phyloP scores from a whole-genome alignment of 768 basidiomycete genomes.

The Trametes maxima region DNA sequence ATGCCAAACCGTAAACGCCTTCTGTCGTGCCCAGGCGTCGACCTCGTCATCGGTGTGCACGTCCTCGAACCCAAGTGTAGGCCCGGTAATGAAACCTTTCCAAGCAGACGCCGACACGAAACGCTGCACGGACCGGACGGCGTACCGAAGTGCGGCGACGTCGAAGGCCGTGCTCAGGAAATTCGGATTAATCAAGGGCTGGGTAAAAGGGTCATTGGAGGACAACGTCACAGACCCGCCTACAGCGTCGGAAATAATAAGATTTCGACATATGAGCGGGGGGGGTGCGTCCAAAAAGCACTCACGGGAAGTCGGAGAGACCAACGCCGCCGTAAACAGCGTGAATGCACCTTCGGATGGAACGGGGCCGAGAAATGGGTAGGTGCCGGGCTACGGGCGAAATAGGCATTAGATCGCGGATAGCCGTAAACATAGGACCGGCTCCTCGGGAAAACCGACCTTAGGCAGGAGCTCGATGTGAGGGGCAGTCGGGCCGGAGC shows the following conservation, averaged over 20 bases:
- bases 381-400: conserved; percentile 1
- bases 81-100: conserved; percentile 1
- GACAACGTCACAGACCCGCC: conserved; percentile 32
- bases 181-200: conserved; percentile 32
- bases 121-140: conserved; percentile 2
- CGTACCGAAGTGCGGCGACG: conserved; percentile 30
- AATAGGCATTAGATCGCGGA: not conserved
- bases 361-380: not conserved
- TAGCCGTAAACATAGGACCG: not conserved
- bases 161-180: conserved; percentile 33
- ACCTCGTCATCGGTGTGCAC: conserved; percentile 16
- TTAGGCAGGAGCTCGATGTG: no score
- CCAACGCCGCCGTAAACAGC: conserved; percentile 16
- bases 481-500: not conserved
- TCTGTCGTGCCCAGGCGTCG: conserved; percentile 21
- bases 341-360: conserved; percentile 27
- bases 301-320: conserved; percentile 31
- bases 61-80: not conserved
- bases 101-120: conserved; percentile 14
- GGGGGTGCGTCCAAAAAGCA: not conserved
- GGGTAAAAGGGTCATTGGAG: conserved; percentile 29
- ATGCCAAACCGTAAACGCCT: conserved; percentile 28
- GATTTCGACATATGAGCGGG: not conserved
- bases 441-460: no score
- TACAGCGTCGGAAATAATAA: not conserved